Evolutionary conservation across 768 basidiomycete genomes (phyloP).

Genomic region (Leucogyrophana mollusca): DNA sequence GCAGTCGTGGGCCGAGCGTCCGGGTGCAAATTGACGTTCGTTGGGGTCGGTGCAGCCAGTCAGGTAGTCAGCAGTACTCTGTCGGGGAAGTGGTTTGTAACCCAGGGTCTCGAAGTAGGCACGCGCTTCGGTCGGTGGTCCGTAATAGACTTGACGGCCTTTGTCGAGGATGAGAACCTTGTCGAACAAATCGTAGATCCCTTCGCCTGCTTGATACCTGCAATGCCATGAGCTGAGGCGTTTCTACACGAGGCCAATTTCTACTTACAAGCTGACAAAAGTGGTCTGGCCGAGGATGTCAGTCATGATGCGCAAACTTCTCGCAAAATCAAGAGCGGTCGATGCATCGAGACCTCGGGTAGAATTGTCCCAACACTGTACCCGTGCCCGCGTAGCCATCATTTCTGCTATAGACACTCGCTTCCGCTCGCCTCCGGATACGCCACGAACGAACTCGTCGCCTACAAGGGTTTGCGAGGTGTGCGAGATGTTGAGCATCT

Average conservation of each 20-base stretch:
- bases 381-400: constrained; percentile 77
- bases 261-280: constrained; percentile 70
- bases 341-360: constrained; percentile 83
- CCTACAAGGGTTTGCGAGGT: constrained; percentile 79
- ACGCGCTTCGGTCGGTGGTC: constrained; percentile 70
- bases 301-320: constrained; percentile 77
- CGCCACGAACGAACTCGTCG: constrained; percentile 81
- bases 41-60: constrained; percentile 83
- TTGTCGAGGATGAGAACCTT: constrained; percentile 83
- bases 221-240: too few species aligned
- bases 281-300: constrained; percentile 80
- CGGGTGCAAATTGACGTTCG: constrained; percentile 76
- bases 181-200: constrained; percentile 77
- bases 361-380: constrained; percentile 83
- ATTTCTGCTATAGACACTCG: constrained; percentile 84
- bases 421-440: constrained; percentile 81
- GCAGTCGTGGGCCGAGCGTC: constrained; percentile 53
- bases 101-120: constrained; percentile 77
- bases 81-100: constrained; percentile 72
- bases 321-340: constrained; percentile 85
- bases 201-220: constrained; percentile 81
- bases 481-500: constrained; percentile 83
- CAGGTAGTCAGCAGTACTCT: constrained; percentile 84
- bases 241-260: too few species aligned
- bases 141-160: constrained; percentile 81